Evolutionary conservation across 345 rosid species (phyloP), one percentile per base, ranked within the genome.

Genomic region (Schrenkiella parvula): DNA sequence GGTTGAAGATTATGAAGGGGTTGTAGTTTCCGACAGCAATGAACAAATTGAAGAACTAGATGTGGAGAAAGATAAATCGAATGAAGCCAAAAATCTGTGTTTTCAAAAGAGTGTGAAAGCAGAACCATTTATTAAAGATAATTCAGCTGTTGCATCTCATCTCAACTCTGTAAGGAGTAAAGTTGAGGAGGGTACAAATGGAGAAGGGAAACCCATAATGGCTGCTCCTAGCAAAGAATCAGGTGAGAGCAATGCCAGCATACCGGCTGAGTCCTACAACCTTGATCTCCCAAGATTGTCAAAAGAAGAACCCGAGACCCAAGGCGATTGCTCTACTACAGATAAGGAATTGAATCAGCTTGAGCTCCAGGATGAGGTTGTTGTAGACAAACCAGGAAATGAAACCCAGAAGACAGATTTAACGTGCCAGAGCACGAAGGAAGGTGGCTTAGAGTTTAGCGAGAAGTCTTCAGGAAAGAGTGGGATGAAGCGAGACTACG

Each of bases 401-500:
- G 72, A 65, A 54, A 55, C 25, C 50, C 26, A 47, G 57, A 53
- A 39, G 55, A 31, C 66, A 11, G 11, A 10, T 44, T 26, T 66
- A 42, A 18, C 66, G 9, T 47, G 15, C 18, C 0, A 29, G 13
- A 66, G 42, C 56, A 38, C 31, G 46, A 66, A 25, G 28, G 79
- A 73, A 42, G 47, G 57, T 19, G 73, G 75, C 15, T 32, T 46
- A 31, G 79, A 70, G 72, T 54, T 74, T 10, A 22, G 35, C 14
- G 25, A 39, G n/a, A 82, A 77, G 50, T 73, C 52, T 13, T 42
- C 68, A 65, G 67, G 22, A 19, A 75, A 78, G 66, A 37, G 29
- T 48, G 73, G 51, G 74, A 51, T 34, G 12, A 93, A 90, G 74
- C 77, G 85, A 71, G 87, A 78, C 28, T 74, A 51, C 5, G 84